These are phyloP conservation scores for Darksidea phi DNA, from an alignment of 495 filamentous ascomycete genomes.

Conservation along the genomic window DNA sequence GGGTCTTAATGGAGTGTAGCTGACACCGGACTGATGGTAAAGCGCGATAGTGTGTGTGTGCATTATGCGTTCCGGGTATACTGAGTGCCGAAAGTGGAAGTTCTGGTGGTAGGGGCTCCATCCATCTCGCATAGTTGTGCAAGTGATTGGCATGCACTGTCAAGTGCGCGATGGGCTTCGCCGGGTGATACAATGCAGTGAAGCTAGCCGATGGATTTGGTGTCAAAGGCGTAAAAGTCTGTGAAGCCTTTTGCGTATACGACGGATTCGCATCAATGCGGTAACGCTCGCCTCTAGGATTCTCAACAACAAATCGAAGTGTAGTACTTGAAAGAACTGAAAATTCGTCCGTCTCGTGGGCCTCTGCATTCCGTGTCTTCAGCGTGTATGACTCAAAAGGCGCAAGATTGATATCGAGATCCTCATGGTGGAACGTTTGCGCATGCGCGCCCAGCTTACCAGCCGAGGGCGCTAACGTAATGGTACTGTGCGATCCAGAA, in stretches of 20 bases:
- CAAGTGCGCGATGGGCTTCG: conserved; percentile 57
- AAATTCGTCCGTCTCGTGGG: conserved; percentile 48
- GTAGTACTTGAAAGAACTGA: neutral
- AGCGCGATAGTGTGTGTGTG: conserved; percentile 75
- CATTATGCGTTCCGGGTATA: conserved; percentile 96
- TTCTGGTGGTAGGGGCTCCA: conserved; percentile 66
- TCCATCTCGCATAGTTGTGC: conserved; percentile 75
- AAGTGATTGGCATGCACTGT: conserved; percentile 63
- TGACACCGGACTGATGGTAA: conserved; percentile 94
- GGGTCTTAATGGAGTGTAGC: conserved; percentile 68
- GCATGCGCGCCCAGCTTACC: conserved; percentile 51
- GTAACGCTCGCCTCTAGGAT: conserved; percentile 56
- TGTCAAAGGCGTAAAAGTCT: conserved; percentile 54
- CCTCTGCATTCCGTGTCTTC: conserved; percentile 50
- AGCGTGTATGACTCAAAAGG: conserved; percentile 60
- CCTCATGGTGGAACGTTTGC: conserved; percentile 55
- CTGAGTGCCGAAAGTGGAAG: conserved; percentile 75
- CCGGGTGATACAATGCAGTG: conserved; percentile 69
- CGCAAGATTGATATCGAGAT: conserved; percentile 55
- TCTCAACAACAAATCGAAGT: conserved; percentile 63
- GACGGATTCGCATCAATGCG: conserved; percentile 61
- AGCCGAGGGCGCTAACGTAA: conserved; percentile 43
- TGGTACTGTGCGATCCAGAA: conserved; percentile 44
- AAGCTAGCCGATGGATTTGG: conserved; percentile 61
- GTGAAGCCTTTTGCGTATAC: conserved; percentile 49